phyloP scores from a whole-genome alignment of 257 asterid genomes.

The Plantago ovata region DNA sequence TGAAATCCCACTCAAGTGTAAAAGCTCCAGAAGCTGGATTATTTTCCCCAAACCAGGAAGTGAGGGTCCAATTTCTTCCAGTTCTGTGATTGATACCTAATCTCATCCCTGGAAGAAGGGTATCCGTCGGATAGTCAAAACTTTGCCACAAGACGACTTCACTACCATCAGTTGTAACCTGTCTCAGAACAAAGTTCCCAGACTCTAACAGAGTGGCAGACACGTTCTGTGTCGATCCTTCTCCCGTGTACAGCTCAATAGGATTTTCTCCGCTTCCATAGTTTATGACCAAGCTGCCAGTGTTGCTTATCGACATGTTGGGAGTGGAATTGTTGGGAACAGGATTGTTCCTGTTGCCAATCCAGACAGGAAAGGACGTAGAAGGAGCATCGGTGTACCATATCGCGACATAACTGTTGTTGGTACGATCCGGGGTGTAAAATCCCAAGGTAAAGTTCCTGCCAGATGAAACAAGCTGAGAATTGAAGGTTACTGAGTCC shows the following conservation, averaged over 20 bases:
- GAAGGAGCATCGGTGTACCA: constrained; percentile 15
- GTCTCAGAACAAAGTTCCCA: constrained; percentile 40
- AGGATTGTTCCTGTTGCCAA: constrained; percentile 37
- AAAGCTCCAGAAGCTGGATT: constrained; percentile 45
- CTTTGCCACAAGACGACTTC: constrained; percentile 40
- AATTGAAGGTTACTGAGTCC: constrained; percentile 26
- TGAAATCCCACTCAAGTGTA: constrained; percentile 35
- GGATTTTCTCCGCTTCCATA: constrained; percentile 10
- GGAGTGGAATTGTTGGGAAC: constrained; percentile 6
- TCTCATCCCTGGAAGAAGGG: constrained; percentile 57
- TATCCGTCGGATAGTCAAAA: constrained; percentile 52
- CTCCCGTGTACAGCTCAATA: constrained; percentile 13
- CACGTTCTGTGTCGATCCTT: constrained; percentile 17
- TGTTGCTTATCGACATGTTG: constrained; percentile 24
- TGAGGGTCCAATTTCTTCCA: constrained; percentile 31
- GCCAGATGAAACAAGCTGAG: constrained; percentile 33
- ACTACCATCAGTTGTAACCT: constrained; percentile 1
- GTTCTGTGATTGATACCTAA: constrained; percentile 39
- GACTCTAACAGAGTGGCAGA: constrained; percentile 32
- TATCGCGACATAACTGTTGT: constrained; percentile 34
- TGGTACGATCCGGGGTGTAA: constrained; percentile 20
- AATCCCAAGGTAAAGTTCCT: constrained; percentile 41
- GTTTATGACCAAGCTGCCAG: constrained; percentile 26
- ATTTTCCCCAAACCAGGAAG: constrained; percentile 37
- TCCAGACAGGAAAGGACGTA: constrained; percentile 26